Base-by-base conservation (phyloP, 2,329 filamentous ascomycete species). In the Incumbomyces lentus region DNA sequence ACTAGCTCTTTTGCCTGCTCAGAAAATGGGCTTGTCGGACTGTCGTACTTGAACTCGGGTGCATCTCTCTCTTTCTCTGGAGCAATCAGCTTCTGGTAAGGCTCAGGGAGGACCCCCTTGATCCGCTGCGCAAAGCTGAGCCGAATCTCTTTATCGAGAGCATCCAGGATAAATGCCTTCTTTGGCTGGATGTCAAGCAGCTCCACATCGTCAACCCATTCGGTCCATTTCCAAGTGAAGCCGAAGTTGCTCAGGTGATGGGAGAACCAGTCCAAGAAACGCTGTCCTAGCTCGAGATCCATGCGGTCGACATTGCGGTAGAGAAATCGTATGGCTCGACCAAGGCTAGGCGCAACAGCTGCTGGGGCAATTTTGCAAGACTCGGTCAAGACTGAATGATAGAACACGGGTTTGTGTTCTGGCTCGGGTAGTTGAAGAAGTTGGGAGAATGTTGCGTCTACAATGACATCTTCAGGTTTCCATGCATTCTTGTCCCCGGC, bases 231-330 rank as follows among this genome's bases (percentile, higher is more conserved):
- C 92, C 92, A 98, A 8, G 92, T 92, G 63, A 96, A 98, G 44
- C 94, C 92, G 62, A 98, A 98, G 69, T 98, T 98, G 68, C 89
- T 95, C 55, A 98, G 70, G 69, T 98, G 92, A 64, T 98, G 92
- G 14, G 90, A 79, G 61, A 98, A 98, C 92, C 92, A 98, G 63
- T 96, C 90, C 61, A 95, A 73, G 67, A 96, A 96, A 19, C 92
- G 79, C 59, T 89, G 84, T 47, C 73, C 76, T 36, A 98, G 70
- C 66, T 96, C 89, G 40, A 95, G 72, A 60, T 98, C 92, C 72
- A 96, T 81, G 2, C 75, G 77, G 49, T 87, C 81, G 8, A 86
- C 72, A 62, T 84, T 88, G 52, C 85, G 79, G 70, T 95, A 98
- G 52, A 95, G 72, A 59, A 84, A 94, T 46, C 92, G 79, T 58